Percentiles rank a stretch among this genome's conserved stretches.
Conservation (phyloP, 345 rosid genomes). For the Euphorbia lathyris region DNA sequence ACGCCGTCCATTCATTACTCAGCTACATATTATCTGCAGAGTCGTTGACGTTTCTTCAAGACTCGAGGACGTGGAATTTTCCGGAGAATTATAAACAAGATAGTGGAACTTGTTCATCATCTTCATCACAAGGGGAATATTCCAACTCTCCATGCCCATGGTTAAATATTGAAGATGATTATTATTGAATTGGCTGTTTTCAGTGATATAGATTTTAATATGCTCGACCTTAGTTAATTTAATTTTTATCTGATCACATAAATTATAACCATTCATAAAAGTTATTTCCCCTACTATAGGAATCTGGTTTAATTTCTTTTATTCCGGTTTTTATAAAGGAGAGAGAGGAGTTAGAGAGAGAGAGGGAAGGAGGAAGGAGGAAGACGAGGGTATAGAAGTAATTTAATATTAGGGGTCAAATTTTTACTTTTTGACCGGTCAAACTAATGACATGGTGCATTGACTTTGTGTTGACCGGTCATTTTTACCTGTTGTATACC, state of each 20-base stretch:
- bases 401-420: too few species aligned
- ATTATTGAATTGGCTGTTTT: constrained; percentile 40
- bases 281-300: background rate
- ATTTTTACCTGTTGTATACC: too few species aligned
- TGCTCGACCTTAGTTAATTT: constrained; percentile 21
- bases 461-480: too few species aligned
- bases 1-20: constrained; percentile 16
- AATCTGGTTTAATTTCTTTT: background rate
- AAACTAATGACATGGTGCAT: too few species aligned
- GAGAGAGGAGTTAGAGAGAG: too few species aligned
- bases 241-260: background rate
- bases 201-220: constrained; percentile 32
- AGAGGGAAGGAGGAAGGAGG: too few species aligned
- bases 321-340: too few species aligned
- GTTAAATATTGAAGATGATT: constrained; percentile 42
- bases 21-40: constrained; percentile 33
- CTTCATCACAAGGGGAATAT: constrained; percentile 28
- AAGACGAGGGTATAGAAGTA: too few species aligned
- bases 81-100: constrained; percentile 17
- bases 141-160: constrained; percentile 40
- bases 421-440: too few species aligned
- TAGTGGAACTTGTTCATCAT: constrained; percentile 29
- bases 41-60: constrained; percentile 26
- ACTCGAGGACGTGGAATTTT: constrained; percentile 47
- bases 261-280: constrained; percentile 21